Conservation (phyloP, 1,284 basidiomycete species). For the Naganishia cerealis region DNA sequence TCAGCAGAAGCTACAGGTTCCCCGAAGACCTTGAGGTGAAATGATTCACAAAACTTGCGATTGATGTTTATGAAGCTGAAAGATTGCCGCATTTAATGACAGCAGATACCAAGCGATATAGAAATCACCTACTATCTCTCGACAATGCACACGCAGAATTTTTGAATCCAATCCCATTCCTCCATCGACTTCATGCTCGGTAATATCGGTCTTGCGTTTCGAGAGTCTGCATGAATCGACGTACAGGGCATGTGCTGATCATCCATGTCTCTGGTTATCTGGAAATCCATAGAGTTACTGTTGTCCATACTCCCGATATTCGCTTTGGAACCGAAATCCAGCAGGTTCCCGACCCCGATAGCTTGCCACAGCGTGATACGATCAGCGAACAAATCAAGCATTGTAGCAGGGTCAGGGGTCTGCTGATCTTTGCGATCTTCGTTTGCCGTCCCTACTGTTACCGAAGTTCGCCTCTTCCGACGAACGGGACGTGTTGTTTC, state of each 20-base stretch:
- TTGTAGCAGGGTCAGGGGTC: neutral
- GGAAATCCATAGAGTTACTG: slow-evolving; percentile 1
- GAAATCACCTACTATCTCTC: slow-evolving; percentile 20
- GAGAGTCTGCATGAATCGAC: neutral
- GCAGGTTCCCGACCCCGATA: slow-evolving; percentile 6
- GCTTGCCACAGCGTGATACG: slow-evolving; percentile 29
- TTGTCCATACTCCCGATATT: neutral
- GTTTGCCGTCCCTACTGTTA: neutral
- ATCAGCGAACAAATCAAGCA: slow-evolving; percentile 27
- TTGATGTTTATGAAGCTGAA: slow-evolving; percentile 15
- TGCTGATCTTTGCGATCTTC: neutral
- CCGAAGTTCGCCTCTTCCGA: slow-evolving; percentile 2
- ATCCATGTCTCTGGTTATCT: slow-evolving; percentile 8
- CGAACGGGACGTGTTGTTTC: neutral
- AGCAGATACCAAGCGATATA: neutral
- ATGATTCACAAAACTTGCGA: slow-evolving; percentile 19
- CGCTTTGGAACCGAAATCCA: neutral
- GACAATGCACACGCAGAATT: slow-evolving; percentile 27
- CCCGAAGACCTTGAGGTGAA: slow-evolving; percentile 31
- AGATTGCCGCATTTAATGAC: neutral
- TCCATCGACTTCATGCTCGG: slow-evolving; percentile 12
- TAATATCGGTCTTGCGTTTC: neutral
- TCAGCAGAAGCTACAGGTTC: neutral
- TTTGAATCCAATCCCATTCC: slow-evolving; percentile 29
- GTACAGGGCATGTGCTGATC: neutral